Percentiles rank a stretch among this genome's conserved stretches.
Conservation (phyloP, 2,329 filamentous ascomycete genomes). For the Fusarium nelsonii region DNA sequence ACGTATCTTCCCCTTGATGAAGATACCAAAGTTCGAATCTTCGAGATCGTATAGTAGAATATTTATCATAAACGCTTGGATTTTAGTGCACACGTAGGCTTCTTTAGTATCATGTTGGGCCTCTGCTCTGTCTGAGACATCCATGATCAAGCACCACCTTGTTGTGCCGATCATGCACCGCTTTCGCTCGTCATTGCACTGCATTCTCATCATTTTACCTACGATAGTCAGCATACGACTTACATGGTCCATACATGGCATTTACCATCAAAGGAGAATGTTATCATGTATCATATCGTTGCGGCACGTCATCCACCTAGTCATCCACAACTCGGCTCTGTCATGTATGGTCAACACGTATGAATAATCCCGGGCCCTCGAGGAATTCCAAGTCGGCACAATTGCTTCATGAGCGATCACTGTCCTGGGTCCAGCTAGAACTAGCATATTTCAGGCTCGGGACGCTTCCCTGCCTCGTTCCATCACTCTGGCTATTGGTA, state of each 20-base stretch:
- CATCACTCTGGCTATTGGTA: not conserved
- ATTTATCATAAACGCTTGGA: too few species aligned
- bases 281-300: not conserved
- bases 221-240: too few species aligned
- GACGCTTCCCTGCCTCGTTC: not conserved
- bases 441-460: not conserved
- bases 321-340: not conserved
- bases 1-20: too few species aligned
- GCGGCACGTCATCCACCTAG: not conserved
- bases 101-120: too few species aligned
- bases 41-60: too few species aligned
- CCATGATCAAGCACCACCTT: too few species aligned
- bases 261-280: not conserved
- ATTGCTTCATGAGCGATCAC: not conserved
- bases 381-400: not conserved
- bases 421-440: constrained; percentile 6
- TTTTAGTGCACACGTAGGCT: too few species aligned
- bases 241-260: not conserved
- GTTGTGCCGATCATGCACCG: too few species aligned
- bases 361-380: not conserved
- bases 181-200: too few species aligned
- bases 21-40: too few species aligned
- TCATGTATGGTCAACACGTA: not conserved
- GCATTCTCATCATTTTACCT: not conserved
- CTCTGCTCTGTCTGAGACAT: too few species aligned